These are phyloP conservation scores for Nitzschia palea DNA, from an alignment of 108 stramenopile species.

Conservation along the genomic window DNA sequence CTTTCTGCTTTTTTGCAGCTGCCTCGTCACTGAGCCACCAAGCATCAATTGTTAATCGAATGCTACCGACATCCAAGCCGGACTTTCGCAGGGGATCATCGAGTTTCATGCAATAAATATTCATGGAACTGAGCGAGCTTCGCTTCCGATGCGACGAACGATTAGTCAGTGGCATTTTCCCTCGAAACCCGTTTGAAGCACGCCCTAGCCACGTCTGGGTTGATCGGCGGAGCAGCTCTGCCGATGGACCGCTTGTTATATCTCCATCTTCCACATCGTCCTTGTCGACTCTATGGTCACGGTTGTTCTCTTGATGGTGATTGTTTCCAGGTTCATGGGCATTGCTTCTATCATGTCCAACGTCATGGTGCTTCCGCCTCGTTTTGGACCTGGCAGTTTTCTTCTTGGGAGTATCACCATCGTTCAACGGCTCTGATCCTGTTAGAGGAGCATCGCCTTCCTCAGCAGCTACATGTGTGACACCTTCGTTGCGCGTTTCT, in stretches of 20 bases:
- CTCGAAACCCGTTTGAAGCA: neutral
- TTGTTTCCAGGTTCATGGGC: too few species aligned
- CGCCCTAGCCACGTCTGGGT: neutral
- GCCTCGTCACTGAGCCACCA: conserved; percentile 38
- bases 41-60: conserved; percentile 34
- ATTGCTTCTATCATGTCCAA: neutral
- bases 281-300: too few species aligned
- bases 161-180: too few species aligned
- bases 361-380: neutral
- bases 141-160: neutral
- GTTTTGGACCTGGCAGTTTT: neutral
- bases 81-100: conserved; percentile 34
- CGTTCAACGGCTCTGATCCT: neutral
- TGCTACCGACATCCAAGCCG: conserved; percentile 39
- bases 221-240: neutral
- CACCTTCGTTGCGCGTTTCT: too few species aligned
- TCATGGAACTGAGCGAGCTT: neutral
- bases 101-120: conserved; percentile 14
- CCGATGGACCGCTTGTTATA: conserved; percentile 5
- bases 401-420: neutral
- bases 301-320: too few species aligned
- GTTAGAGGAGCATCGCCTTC: too few species aligned
- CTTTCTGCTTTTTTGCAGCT: neutral
- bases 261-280: neutral
- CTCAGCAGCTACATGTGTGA: too few species aligned